A percentile compares a stretch with the other conserved stretches of the same genome.
phyloP scores from a whole-genome alignment of 805 yeast species.

The Crinitomyces ghanaensis region DNA sequence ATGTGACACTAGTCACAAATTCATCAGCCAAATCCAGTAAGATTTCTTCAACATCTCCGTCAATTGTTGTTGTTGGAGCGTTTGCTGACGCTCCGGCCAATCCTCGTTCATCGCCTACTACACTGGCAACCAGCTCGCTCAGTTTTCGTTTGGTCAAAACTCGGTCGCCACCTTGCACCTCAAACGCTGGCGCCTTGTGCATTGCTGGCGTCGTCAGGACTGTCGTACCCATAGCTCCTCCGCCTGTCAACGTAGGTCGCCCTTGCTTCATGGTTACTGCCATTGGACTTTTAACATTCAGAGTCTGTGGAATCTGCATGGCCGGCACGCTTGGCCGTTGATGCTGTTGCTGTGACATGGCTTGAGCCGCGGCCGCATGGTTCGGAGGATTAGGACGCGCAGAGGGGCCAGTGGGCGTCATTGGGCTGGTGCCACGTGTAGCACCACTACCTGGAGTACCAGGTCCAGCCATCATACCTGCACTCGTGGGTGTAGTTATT shows the following conservation, averaged over 20 bases:
- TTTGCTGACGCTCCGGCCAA: too few relatives aligned
- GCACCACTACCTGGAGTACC: background rate
- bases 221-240: slow-evolving; percentile 62
- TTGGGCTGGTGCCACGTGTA: background rate
- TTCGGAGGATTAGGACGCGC: slow-evolving; percentile 23
- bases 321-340: slow-evolving; percentile 18
- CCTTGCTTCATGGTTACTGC: slow-evolving; percentile 56
- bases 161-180: slow-evolving; percentile 50
- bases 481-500: slow-evolving; percentile 2
- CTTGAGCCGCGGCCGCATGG: slow-evolving; percentile 24
- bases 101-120: slow-evolving; percentile 67
- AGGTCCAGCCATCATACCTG: slow-evolving; percentile 3
- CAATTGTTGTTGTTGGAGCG: slow-evolving; percentile 77
- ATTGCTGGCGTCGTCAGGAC: slow-evolving; percentile 67
- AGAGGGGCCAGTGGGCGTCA: slow-evolving; percentile 17
- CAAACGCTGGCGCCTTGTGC: slow-evolving; percentile 68
- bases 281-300: slow-evolving; percentile 53
- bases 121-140: slow-evolving; percentile 72
- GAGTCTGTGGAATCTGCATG: slow-evolving; percentile 46
- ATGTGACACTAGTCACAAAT: slow-evolving; percentile 79
- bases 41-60: slow-evolving; percentile 89
- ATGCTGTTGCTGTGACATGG: slow-evolving; percentile 30
- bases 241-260: slow-evolving; percentile 78
- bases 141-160: slow-evolving; percentile 83
- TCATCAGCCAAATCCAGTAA: slow-evolving; percentile 91